phyloP scores from a whole-genome alignment of 495 filamentous ascomycete species.

The Jackrogersella multiformis region DNA sequence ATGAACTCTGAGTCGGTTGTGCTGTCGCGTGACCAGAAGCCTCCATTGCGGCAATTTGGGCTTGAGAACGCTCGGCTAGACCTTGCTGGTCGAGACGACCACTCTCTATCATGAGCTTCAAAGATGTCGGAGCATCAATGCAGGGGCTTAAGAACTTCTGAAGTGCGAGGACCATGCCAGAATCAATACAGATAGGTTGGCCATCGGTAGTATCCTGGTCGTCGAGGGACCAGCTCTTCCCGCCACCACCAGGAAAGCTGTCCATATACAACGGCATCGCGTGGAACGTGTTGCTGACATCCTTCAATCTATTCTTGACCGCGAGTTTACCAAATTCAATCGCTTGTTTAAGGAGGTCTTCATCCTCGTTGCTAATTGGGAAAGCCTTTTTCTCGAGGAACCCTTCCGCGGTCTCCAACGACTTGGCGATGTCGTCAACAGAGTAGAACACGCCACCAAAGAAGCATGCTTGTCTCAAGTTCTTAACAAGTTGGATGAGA shows the following conservation, averaged over 20 bases:
- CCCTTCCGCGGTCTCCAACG: constrained; percentile 68
- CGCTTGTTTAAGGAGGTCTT: constrained; percentile 65
- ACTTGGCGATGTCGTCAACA: constrained; percentile 64
- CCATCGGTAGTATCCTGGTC: constrained; percentile 34
- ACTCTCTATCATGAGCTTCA: constrained; percentile 49
- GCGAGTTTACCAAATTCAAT: constrained; percentile 70
- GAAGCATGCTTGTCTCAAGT: constrained; percentile 87
- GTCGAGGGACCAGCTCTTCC: constrained; percentile 72
- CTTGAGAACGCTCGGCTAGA: constrained; percentile 42
- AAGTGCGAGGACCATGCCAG: constrained; percentile 50
- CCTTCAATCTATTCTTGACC: constrained; percentile 68
- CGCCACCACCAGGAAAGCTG: constrained; percentile 64
- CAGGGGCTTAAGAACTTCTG: constrained; percentile 52
- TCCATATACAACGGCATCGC: constrained; percentile 80
- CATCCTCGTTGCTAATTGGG: constrained; percentile 66
- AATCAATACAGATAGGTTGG: constrained; percentile 53
- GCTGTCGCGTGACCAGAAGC: constrained; percentile 9
- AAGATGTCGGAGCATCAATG: constrained; percentile 48
- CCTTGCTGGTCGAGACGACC: constrained; percentile 51
- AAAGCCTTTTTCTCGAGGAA: constrained; percentile 67
- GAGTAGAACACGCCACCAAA: constrained; percentile 84
- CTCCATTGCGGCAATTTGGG: constrained; percentile 35
- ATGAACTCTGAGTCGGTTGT: constrained; percentile 13
- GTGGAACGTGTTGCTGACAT: constrained; percentile 70
- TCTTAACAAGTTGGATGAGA: constrained; percentile 73